Conservation (phyloP, 495 filamentous ascomycete species). For the Polyplosphaeria fusca region DNA sequence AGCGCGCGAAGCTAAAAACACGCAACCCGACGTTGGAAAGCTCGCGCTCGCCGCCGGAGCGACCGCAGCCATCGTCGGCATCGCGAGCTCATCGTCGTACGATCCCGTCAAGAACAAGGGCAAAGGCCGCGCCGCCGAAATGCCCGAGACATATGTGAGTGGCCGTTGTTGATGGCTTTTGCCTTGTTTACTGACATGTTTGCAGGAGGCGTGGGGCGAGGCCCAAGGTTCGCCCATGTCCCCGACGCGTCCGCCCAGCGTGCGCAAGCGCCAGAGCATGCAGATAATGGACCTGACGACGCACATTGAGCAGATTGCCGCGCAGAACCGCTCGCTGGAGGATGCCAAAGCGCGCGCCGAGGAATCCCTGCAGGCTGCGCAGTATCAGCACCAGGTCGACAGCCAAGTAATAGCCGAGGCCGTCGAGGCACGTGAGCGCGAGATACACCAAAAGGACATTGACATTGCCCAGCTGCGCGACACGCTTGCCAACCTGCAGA, state of each 20-base stretch:
- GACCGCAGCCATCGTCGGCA: constrained; percentile 46
- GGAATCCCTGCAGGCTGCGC: constrained; percentile 49
- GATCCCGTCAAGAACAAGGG: constrained; percentile 81
- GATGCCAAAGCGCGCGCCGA: constrained; percentile 70
- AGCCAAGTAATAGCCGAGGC: constrained; percentile 53
- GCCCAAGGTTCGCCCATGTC: constrained; percentile 86
- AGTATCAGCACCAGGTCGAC: constrained; percentile 56
- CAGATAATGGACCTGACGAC: constrained; percentile 83
- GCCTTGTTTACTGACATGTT: constrained; percentile 3
- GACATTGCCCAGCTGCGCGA: constrained; percentile 77
- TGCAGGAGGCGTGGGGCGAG: constrained; percentile 90
- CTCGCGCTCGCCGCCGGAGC: constrained; percentile 28
- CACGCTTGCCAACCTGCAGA: constrained; percentile 72
- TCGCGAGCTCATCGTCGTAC: constrained; percentile 59
- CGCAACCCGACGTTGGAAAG: constrained; percentile 31
- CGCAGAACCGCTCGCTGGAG: constrained; percentile 74
- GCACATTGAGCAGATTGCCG: constrained; percentile 71
- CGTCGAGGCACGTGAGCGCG: constrained; percentile 53
- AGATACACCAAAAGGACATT: constrained; percentile 60
- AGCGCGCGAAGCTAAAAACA: constrained; percentile 27
- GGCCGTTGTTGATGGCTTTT: constrained; percentile 2
- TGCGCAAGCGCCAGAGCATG: constrained; percentile 89
- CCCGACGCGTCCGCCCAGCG: constrained; percentile 91
- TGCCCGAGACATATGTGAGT: constrained; percentile 94
- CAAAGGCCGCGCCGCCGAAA: constrained; percentile 74